phyloP scores from a whole-genome alignment of 2,329 filamentous ascomycete genomes.

The Fusarium cyanostomum region DNA sequence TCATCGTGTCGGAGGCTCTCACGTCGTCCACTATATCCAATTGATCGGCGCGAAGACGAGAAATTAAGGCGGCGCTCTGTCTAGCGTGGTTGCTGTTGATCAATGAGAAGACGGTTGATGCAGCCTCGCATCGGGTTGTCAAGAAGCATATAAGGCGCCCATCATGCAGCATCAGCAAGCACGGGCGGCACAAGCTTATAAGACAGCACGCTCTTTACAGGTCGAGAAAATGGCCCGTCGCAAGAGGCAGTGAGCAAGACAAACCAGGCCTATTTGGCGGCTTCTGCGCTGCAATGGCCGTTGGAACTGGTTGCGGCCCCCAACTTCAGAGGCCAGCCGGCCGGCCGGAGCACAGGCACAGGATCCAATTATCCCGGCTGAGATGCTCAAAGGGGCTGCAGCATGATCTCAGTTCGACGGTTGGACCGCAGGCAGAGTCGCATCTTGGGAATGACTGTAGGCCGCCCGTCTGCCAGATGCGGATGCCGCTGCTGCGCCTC shows the following conservation, averaged over 20 bases:
- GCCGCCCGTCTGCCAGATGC: neutral
- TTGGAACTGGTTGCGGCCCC: constrained; percentile 21
- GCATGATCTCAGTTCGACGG: neutral
- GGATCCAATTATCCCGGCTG: constrained; percentile 19
- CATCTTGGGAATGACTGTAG: constrained; percentile 1
- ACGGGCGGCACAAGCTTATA: constrained; percentile 30
- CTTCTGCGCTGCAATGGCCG: neutral
- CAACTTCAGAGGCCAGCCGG: too few relatives aligned
- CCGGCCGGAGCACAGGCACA: constrained; percentile 14
- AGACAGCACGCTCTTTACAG: constrained; percentile 24
- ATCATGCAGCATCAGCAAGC: constrained; percentile 16
- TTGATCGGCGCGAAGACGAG: neutral
- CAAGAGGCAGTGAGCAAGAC: constrained; percentile 24
- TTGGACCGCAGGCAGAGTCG: constrained; percentile 7
- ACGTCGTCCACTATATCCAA: neutral
- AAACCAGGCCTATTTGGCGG: too few relatives aligned
- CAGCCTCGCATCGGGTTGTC: constrained; percentile 20
- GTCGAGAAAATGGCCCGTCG: constrained; percentile 16
- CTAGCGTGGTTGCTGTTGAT: neutral
- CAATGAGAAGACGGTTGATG: constrained; percentile 8
- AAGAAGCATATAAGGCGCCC: constrained; percentile 22
- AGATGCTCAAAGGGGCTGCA: neutral
- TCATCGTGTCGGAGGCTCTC: constrained; percentile 13
- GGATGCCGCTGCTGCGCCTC: constrained; percentile 29
- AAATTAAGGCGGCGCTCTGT: constrained; percentile 5